A percentile compares a stretch with the other conserved stretches of the same genome.
Evolutionary conservation across 371 early-diverging fungal genomes (phyloP).

Genomic region (Mucor plumbeus): DNA sequence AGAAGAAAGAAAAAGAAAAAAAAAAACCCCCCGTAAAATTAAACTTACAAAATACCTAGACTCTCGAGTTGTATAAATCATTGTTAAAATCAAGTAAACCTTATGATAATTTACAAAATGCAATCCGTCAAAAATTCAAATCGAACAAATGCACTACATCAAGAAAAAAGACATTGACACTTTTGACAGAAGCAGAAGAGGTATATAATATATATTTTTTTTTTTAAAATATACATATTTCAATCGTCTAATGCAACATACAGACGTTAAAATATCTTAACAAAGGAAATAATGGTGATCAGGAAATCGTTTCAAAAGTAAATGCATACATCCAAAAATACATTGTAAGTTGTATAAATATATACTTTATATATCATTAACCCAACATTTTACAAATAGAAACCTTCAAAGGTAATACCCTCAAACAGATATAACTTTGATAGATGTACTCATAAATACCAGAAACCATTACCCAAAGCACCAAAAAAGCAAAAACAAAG

Average conservation of each 20-base stretch:
- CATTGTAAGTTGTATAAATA: not conserved
- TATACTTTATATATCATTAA: not conserved
- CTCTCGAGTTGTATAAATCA: slow-evolving; percentile 26
- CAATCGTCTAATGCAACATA: not conserved
- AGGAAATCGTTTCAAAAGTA: not conserved
- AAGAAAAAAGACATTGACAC: slow-evolving; percentile 1
- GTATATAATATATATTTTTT: slow-evolving; percentile 3
- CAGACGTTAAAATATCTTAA: slow-evolving; percentile 19
- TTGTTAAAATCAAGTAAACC: slow-evolving; percentile 21
- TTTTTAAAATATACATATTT: too few relatives aligned
- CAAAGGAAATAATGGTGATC: slow-evolving; percentile 5
- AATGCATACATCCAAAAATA: not conserved
- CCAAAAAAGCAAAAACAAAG: slow-evolving; percentile 5
- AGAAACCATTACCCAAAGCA: not conserved
- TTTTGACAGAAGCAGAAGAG: slow-evolving; percentile 23
- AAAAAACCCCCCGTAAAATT: too few relatives aligned
- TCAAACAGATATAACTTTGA: not conserved
- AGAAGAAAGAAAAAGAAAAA: too few relatives aligned
- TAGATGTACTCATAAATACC: not conserved
- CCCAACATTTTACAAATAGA: not conserved
- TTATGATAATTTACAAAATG: slow-evolving; percentile 6
- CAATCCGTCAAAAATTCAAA: slow-evolving; percentile 19
- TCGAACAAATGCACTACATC: slow-evolving; percentile 20
- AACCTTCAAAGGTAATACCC: not conserved
- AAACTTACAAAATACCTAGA: slow-evolving; percentile 21